These are phyloP conservation scores for Stygiomarasmius scandens DNA, from an alignment of 1,284 basidiomycete species.

Conservation along the genomic window DNA sequence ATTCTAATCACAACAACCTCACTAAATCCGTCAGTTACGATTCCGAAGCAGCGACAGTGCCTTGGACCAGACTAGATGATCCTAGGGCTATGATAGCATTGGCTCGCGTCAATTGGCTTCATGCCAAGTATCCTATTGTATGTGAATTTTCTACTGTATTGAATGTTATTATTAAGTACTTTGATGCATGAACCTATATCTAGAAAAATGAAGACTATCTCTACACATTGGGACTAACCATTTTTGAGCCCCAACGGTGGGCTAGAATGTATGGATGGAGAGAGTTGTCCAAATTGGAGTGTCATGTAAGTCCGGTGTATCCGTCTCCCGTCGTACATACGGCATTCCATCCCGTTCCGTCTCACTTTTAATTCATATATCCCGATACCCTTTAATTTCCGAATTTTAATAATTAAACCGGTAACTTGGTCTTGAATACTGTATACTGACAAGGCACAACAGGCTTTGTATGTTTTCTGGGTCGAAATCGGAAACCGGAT, in stretches of 20 bases:
- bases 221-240: slow-evolving; percentile 33
- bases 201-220: slow-evolving; percentile 36
- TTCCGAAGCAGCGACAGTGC: not conserved
- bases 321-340: too few relatives aligned
- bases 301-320: slow-evolving; percentile 13
- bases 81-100: slow-evolving; percentile 47
- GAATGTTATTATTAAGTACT: not conserved
- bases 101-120: slow-evolving; percentile 49
- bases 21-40: too few relatives aligned
- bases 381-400: too few relatives aligned
- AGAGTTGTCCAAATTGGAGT: slow-evolving; percentile 21
- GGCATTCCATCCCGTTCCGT: slow-evolving; percentile 31
- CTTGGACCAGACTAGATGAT: slow-evolving; percentile 9
- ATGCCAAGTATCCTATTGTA: slow-evolving; percentile 48
- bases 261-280: slow-evolving; percentile 25
- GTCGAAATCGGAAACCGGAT: slow-evolving; percentile 27
- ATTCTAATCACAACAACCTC: not conserved
- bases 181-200: not conserved
- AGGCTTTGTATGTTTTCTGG: slow-evolving; percentile 36
- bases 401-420: too few relatives aligned
- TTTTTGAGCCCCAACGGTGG: slow-evolving; percentile 29
- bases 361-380: not conserved
- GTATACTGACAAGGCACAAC: not conserved
- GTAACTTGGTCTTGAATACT: too few relatives aligned
- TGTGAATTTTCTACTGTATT: slow-evolving; percentile 12